Evolutionary conservation across 1,284 basidiomycete genomes (phyloP), one percentile per base, ranked within the genome.

Genomic region (Fomes fomentarius): DNA sequence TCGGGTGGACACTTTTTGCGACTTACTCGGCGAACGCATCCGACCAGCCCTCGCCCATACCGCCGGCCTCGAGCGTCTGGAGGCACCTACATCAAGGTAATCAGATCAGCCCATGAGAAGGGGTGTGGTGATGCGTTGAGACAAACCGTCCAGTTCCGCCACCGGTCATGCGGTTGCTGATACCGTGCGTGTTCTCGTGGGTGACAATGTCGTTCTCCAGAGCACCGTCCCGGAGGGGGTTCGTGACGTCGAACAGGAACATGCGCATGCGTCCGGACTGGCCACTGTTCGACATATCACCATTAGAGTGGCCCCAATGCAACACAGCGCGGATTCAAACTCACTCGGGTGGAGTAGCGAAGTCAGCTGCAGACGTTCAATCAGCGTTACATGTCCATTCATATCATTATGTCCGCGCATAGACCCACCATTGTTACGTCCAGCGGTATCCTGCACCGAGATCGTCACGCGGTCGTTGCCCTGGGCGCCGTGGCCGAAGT

Each of bases 11-110:
- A 22, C n/a, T n/a, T n/a, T 12, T 1, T 21, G 7, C n/a, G 19
- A 65, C 71, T 15, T 56, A 78, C 77, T 77, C 74, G 2, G 80
- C 79, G 63, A 82, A 70, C 14, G 78, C 75, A 63, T 82, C 80
- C 6, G 76, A 77, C 80, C 79, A 82, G 57, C 76, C 81, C 68
- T 83, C 81, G n/a, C 80, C 80, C 63, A 83, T 68, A 1, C 80
- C 81, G n/a, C 71, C 71, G 15, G 80, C 69, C 58, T 82, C 81
- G 9, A 66, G 69, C 1, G 76, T 78, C 60, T 80, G 78, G 19
- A 82, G 64, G 61, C 81, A 82, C 5, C 74, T 58, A 41, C 10
- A 38, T 10, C 22, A 40, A 17, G 21, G 14, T 10, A 38, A 10
- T 38, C 17, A 38, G 38, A 11, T 12, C 19, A 24, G 14, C 4